These are phyloP conservation scores for Volutella citrinella DNA, from an alignment of 2,329 filamentous ascomycete genomes.

Conservation along the genomic window DNA sequence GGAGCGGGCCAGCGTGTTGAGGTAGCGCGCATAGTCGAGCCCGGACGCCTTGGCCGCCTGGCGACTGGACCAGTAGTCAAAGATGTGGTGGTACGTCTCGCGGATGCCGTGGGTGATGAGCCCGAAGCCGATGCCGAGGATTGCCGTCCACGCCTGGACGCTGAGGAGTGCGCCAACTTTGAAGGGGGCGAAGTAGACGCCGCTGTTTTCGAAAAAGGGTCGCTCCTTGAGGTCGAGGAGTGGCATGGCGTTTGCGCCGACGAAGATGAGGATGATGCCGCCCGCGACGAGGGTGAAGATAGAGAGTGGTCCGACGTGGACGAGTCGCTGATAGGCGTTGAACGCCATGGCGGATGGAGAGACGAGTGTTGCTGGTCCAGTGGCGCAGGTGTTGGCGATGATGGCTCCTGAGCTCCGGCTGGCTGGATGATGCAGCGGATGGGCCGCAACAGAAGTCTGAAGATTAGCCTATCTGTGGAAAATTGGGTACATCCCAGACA, in stretches of 20 bases:
- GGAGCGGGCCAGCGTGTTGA: conserved; percentile 6
- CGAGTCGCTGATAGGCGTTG: too few relatives aligned
- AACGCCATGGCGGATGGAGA: too few relatives aligned
- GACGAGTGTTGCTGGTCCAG: too few relatives aligned
- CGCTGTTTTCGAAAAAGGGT: background rate
- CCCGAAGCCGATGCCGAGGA: conserved; percentile 9
- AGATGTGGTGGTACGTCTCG: conserved; percentile 10
- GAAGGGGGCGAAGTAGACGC: background rate
- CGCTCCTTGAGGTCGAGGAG: background rate
- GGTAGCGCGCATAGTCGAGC: conserved; percentile 9
- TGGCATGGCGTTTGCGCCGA: conserved; percentile 3
- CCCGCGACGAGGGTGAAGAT: conserved; percentile 4
- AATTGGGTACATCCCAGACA: too few relatives aligned
- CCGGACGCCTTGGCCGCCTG: background rate
- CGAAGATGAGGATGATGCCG: conserved; percentile 4
- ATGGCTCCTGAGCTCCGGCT: too few relatives aligned
- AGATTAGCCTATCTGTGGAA: too few relatives aligned
- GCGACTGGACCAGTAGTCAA: conserved; percentile 12
- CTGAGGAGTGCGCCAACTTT: background rate
- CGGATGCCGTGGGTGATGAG: conserved; percentile 7
- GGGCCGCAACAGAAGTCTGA: too few relatives aligned
- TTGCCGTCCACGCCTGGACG: conserved; percentile 9
- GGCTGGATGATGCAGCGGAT: too few relatives aligned
- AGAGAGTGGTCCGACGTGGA: conserved; percentile 4
- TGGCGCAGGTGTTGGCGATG: too few relatives aligned